Base-by-base conservation (phyloP, 2,329 filamentous ascomycete species). In the Pseudogymnoascus sp. region DNA sequence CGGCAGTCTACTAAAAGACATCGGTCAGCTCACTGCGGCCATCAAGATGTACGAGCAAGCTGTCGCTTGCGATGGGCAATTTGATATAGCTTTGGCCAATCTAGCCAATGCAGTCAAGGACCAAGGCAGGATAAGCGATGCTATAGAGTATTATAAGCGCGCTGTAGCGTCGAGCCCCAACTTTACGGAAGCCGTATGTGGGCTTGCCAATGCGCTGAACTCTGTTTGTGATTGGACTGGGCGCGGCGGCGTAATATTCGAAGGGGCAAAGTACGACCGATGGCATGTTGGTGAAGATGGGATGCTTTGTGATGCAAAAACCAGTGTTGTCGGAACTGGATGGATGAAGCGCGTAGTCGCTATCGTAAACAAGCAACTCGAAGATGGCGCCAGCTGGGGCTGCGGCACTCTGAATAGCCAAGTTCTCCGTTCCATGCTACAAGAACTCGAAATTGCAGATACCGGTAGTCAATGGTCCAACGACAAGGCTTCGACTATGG, bases 21-120 rank as follows among this genome's bases (percentile, higher is more conserved):
- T 97, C 67, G 94, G 94, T 0, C 93, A 97, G 68, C 81, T 99
- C 12, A 87, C 92, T 67, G 84, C 91, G 58, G 94, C 94, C 0
- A 97, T 99, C 69, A 87, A 88, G 67, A 97, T 99, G 93, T 99
- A 99, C 72, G 92, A 97, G 75, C 87, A 91, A 67, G 94, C 94
- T 9, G 94, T 99, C 12, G 82, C 84, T 2, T 97, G 92, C 72
- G 94, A 99, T 74, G 86, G 86, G n/a, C 90, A 87, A 23, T 99
- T 99, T 70, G 94, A 99, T 71, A 99, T 99, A 70, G 94, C 94
- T 35, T 78, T 99, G 62, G 96, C 94, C 3, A 99, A 99, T 70
- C 81, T 99, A 22, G 94, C 94, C 62, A 99, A 99, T 73, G 94
- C 94, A 7, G 92, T 99, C 67, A 99, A 99, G 74, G 94, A 99